Evolutionary conservation across 768 basidiomycete species (phyloP).

Genomic region (Heimioporus sp.): DNA sequence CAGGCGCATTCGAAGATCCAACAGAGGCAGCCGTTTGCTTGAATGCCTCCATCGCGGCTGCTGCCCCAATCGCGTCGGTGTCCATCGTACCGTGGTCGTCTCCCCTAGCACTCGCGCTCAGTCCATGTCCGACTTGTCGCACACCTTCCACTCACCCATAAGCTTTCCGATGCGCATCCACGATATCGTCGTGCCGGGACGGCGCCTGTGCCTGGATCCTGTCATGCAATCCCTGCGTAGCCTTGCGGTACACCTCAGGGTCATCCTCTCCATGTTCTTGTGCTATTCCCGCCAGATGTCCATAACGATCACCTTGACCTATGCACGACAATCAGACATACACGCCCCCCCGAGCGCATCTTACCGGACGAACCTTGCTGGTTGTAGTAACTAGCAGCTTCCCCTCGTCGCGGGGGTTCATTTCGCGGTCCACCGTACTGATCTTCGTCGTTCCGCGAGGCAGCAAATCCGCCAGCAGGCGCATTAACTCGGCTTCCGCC

Average conservation of each 20-base stretch:
- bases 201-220: constrained; percentile 18
- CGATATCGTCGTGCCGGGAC: background rate
- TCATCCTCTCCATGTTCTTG: constrained; percentile 13
- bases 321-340: constrained; percentile 2
- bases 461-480: constrained; percentile 17
- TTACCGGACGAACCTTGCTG: constrained; percentile 7
- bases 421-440: constrained; percentile 3
- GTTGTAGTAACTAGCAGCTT: constrained; percentile 18
- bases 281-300: constrained; percentile 15
- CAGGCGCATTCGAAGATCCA: constrained; percentile 8
- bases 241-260: constrained; percentile 16
- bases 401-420: constrained; percentile 12
- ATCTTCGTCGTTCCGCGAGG: constrained; percentile 9
- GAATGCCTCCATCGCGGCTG: constrained; percentile 31
- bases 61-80: constrained; percentile 23
- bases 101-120: constrained; percentile 2
- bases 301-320: constrained; percentile 22
- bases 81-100: constrained; percentile 27
- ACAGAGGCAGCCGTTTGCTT: constrained; percentile 22
- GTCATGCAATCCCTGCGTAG: constrained; percentile 23
- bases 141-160: constrained; percentile 24
- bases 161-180: constrained; percentile 30
- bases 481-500: constrained; percentile 4
- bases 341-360: background rate
- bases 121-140: background rate